phyloP scores from a whole-genome alignment of 495 filamentous ascomycete genomes.

The Penicillium steckii region DNA sequence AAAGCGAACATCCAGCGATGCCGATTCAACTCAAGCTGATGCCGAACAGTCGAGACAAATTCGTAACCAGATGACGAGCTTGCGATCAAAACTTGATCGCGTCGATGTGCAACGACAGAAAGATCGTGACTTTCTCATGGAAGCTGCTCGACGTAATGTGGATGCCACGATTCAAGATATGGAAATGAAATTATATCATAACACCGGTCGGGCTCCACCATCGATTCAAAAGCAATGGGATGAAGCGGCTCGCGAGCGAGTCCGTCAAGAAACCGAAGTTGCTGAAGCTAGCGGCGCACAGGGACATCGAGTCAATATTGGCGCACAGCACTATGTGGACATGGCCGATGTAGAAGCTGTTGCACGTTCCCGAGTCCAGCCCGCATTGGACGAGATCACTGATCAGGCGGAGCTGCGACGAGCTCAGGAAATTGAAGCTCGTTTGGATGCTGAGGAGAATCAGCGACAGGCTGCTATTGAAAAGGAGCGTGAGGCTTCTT shows the following conservation, averaged over 20 bases:
- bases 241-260: constrained; percentile 64
- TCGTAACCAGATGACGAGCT: constrained; percentile 73
- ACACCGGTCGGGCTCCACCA: constrained; percentile 74
- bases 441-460: constrained; percentile 52
- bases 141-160: constrained; percentile 81
- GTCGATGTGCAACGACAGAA: constrained; percentile 73
- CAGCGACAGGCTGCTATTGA: constrained; percentile 43
- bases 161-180: constrained; percentile 71
- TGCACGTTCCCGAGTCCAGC: constrained; percentile 77
- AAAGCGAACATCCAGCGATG: constrained; percentile 69
- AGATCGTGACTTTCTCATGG: constrained; percentile 73
- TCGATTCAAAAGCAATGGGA: constrained; percentile 76
- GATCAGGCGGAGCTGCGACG: constrained; percentile 68
- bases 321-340: constrained; percentile 76
- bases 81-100: constrained; percentile 63
- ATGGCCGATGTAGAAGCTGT: constrained; percentile 77
- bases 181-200: constrained; percentile 72
- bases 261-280: constrained; percentile 60
- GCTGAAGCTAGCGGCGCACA: constrained; percentile 55
- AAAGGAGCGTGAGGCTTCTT: constrained; percentile 56
- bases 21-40: constrained; percentile 60
- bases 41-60: constrained; percentile 68
- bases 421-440: constrained; percentile 56
- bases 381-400: constrained; percentile 86
- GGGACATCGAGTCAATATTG: constrained; percentile 71